phyloP scores from a whole-genome alignment of 2,329 filamentous ascomycete species.

The Gremmenia infestans region DNA sequence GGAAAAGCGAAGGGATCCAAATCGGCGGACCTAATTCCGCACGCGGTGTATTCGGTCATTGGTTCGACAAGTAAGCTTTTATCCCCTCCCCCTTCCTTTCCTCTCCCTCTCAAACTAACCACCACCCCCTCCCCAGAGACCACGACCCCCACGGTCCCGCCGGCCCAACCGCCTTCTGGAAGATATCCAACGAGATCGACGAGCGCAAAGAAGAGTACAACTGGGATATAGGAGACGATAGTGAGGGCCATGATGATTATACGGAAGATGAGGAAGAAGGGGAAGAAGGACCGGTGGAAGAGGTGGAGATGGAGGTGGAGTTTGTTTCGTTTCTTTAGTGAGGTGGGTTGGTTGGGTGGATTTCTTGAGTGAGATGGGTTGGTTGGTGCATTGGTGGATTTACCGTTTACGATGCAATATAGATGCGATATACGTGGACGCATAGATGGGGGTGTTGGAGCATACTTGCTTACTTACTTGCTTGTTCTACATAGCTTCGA shows the following conservation, averaged over 20 bases:
- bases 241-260: constrained; percentile 1
- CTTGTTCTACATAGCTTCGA: no score
- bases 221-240: background rate
- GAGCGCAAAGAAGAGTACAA: background rate
- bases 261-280: constrained; percentile 4
- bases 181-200: constrained; percentile 49
- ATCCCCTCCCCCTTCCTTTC: background rate
- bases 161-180: constrained; percentile 76
- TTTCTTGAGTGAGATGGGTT: background rate
- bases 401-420: no score
- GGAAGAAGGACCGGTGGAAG: no score
- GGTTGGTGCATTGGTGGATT: no score
- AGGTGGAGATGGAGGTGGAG: background rate
- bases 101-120: background rate
- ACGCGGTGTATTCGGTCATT: constrained; percentile 66
- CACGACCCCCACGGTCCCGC: constrained; percentile 64
- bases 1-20: constrained; percentile 74
- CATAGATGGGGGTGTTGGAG: no score
- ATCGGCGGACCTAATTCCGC: constrained; percentile 61
- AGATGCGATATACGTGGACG: no score
- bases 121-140: constrained; percentile 42
- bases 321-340: background rate
- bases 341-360: no score
- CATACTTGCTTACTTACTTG: no score
- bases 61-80: constrained; percentile 64